Base-by-base conservation (phyloP, 2,329 filamentous ascomycete genomes). In the Calonectria crousiana region DNA sequence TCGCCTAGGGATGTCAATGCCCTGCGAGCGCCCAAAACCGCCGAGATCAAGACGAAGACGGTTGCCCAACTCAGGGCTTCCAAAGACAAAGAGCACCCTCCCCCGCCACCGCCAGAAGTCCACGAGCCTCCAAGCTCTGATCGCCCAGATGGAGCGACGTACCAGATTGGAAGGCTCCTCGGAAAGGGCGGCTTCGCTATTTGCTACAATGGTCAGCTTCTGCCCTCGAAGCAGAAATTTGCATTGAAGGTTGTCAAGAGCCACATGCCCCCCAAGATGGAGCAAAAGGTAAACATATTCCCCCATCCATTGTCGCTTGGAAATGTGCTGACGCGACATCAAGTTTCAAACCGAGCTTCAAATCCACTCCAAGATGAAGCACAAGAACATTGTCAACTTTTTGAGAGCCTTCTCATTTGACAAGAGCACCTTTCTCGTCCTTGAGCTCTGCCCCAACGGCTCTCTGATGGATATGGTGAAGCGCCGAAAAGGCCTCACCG, bases 381-480 rank as follows among this genome's bases (percentile, higher is more conserved):
- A 99, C 82, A 94, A 94, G 68, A 98, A 98, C 84, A 96, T 99
- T 78, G 97, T 99, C 76, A 94, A 96, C 80, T 99, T 99, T 84
- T 92, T 98, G 81, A 93, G 96, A 79, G 97, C 97, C 41, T 99
- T 99, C 83, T 94, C 96, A 16, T 98, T 96, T 84, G 90, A 95
- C 78, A 93, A 92, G 77, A 96, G 93, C 84, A 98, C 97, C 72
- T 99, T 98, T 81, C 94, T 99, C 64, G 94, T 98, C 60, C 90
- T 99, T 34, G 96, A 99, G 84, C 88, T 99, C 56, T 99, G 97
- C 84, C 93, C 95, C 68, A 98, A 98, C 83, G 97, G 97, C 58
- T 98, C 96, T 26, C 91, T 99, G 23, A 98, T 98, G 92, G 97
- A 98, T 83, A 98, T 98, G 93, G 95, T 98, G 76, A 97, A 97